Evolutionary conservation across 176 grass and related monocot species (phyloP).

Genomic region (Oryza longistaminata): DNA sequence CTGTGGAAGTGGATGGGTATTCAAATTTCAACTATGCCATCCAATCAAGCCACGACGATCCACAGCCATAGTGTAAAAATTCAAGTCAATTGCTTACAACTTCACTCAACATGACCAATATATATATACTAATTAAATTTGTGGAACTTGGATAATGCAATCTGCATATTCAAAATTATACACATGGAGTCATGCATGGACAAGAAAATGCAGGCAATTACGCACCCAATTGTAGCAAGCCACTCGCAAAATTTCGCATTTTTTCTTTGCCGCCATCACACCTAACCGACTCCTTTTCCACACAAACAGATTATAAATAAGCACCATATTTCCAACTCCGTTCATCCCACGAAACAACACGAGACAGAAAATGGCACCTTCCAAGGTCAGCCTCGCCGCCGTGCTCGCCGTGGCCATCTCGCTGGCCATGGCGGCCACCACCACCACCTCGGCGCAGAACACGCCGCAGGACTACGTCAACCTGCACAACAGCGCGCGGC

Average conservation of each 20-base stretch:
- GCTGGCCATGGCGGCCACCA: neutral
- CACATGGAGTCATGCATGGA: too few relatives aligned
- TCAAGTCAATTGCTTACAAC: too few relatives aligned
- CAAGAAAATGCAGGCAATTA: too few relatives aligned
- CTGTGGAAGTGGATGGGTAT: neutral
- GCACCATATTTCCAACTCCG: neutral
- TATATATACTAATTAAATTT: neutral
- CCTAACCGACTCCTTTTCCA: neutral
- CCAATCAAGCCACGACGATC: neutral
- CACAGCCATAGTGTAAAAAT: too few relatives aligned
- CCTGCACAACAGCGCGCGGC: slow-evolving; percentile 56
- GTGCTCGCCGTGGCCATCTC: slow-evolving; percentile 11
- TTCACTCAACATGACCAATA: too few relatives aligned
- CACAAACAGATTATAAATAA: neutral
- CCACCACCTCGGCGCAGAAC: slow-evolving; percentile 43
- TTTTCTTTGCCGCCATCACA: neutral
- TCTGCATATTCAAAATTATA: too few relatives aligned
- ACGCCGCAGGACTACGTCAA: slow-evolving; percentile 52
- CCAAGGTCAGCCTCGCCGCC: neutral
- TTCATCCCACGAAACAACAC: neutral
- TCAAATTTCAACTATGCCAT: neutral
- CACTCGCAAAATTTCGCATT: too few relatives aligned
- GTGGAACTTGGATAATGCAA: too few relatives aligned
- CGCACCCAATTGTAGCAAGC: too few relatives aligned
- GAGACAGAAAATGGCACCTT: neutral